Conservation (phyloP, 2,329 filamentous ascomycete genomes). For the Shiraia bambusicola region DNA sequence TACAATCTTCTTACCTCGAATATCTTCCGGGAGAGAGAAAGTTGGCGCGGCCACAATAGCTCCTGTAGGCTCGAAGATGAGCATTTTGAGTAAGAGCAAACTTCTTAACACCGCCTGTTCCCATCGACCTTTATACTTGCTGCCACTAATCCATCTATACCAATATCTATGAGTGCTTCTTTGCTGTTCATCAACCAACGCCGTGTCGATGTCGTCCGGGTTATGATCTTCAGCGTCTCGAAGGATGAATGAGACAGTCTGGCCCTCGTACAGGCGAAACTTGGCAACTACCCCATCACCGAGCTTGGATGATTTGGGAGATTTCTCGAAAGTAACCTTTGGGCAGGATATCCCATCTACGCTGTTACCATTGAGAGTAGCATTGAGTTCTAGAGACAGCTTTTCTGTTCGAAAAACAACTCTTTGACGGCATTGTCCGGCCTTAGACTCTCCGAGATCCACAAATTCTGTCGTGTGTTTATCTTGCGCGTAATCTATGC, state of each 20-base stretch:
- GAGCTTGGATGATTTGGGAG: slow-evolving; percentile 53
- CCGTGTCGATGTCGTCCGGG: slow-evolving; percentile 59
- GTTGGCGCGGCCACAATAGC: slow-evolving; percentile 76
- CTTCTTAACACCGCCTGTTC: slow-evolving; percentile 70
- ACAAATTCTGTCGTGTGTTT: slow-evolving; percentile 61
- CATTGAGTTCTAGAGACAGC: slow-evolving; percentile 65
- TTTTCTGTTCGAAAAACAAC: slow-evolving; percentile 63
- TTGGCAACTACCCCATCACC: slow-evolving; percentile 65
- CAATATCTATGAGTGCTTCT: slow-evolving; percentile 71
- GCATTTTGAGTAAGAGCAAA: slow-evolving; percentile 72
- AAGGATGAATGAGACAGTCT: slow-evolving; percentile 69
- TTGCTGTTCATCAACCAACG: slow-evolving; percentile 63
- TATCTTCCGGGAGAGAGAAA: slow-evolving; percentile 73
- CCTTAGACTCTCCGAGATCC: slow-evolving; percentile 19
- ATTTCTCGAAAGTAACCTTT: slow-evolving; percentile 57
- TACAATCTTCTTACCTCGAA: slow-evolving; percentile 20
- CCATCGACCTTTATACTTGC: slow-evolving; percentile 71
- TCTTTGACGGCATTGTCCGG: slow-evolving; percentile 23
- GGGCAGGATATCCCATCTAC: slow-evolving; percentile 53
- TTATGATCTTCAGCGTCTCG: slow-evolving; percentile 60
- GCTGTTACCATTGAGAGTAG: slow-evolving; percentile 64
- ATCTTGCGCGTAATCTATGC: slow-evolving; percentile 62
- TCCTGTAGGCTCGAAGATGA: slow-evolving; percentile 77
- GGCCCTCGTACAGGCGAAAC: slow-evolving; percentile 64
- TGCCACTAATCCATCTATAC: slow-evolving; percentile 72